Evolutionary conservation across 1,284 basidiomycete genomes (phyloP), one percentile per base, ranked within the genome.

Genomic region (Sporisorium iseilematis-ciliati): DNA sequence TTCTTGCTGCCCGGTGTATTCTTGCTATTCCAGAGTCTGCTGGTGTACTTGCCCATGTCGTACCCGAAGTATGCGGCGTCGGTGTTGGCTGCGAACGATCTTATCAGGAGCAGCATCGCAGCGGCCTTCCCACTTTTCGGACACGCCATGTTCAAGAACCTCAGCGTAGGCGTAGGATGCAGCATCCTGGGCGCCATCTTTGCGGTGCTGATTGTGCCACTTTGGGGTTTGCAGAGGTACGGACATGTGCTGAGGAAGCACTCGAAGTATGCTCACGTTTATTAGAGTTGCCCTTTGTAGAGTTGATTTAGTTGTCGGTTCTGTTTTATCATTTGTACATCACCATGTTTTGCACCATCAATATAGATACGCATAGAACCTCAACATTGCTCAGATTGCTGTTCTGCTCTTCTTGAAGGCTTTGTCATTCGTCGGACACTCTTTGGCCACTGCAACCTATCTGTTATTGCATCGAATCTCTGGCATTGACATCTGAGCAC

Each of bases 181-280:
- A 78, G 57, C 41, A 46, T 79, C 16, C 46, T 75, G 20, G 72
- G 59, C 21, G 75, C 54, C 23, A 65, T 72, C 50, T 77, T 68
- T n/a, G 41, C 52, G 16, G 49, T 58, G 4, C 51, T 79, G 7
- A 70, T 71, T 23, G 4, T 75, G 16, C 72, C 73, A 38, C 57
- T 72, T 10, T 78, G 70, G 67, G 76, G 59, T 2, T 40, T 79
- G 49, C 53, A 66, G 38, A 61, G 50, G 58, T 79, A 75, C 48
- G 75, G 76, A 33, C 60, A 71, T 40, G 40, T 68, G 43, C 62
- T 78, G 8, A 64, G 69, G 48, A 61, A 43, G 53, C 55, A 59
- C 16, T 77, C 70, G 38, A 78, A 78, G 62, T 78, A 71, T 42
- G 76, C 75, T 43, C 74, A 77, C 40, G 64, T 76, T 26, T 74